phyloP scores from a whole-genome alignment of 768 basidiomycete genomes.

The Hypholoma fasciculare region DNA sequence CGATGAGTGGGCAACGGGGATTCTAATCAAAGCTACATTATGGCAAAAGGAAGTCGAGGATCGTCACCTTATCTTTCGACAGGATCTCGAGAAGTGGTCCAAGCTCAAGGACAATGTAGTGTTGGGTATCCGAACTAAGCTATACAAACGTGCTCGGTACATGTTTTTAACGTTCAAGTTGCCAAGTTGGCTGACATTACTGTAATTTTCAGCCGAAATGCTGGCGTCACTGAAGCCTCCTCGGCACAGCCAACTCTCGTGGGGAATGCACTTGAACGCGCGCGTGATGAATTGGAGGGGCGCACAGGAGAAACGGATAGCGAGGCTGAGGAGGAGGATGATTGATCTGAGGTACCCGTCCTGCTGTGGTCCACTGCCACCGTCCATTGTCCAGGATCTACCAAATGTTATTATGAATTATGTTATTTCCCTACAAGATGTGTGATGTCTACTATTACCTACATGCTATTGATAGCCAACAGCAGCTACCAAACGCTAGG shows the following conservation, averaged over 20 bases:
- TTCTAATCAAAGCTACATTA: conserved; percentile 3
- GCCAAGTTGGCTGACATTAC: background rate
- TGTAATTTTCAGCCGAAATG: background rate
- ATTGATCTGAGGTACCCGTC: too few species aligned
- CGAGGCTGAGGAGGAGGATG: background rate
- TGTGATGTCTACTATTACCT: too few species aligned
- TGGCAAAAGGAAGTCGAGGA: conserved; percentile 6
- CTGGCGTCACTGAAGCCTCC: background rate
- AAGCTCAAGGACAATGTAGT: background rate
- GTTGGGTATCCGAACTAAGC: background rate
- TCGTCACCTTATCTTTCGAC: conserved; percentile 4
- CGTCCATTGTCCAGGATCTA: too few species aligned
- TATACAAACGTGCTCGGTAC: background rate
- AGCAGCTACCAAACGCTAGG: too few species aligned
- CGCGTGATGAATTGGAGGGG: conserved; percentile 8
- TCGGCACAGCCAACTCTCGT: background rate
- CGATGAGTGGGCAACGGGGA: conserved; percentile 11
- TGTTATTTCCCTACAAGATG: too few species aligned
- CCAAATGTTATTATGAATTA: too few species aligned
- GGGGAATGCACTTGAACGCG: conserved; percentile 6
- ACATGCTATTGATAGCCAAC: too few species aligned
- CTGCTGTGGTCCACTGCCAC: too few species aligned
- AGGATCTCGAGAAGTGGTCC: conserved; percentile 7
- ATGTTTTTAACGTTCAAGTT: too few species aligned
- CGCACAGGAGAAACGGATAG: conserved; percentile 15